Evolutionary conservation across 345 rosid genomes (phyloP).

Genomic region (Orychophragmus violaceus): DNA sequence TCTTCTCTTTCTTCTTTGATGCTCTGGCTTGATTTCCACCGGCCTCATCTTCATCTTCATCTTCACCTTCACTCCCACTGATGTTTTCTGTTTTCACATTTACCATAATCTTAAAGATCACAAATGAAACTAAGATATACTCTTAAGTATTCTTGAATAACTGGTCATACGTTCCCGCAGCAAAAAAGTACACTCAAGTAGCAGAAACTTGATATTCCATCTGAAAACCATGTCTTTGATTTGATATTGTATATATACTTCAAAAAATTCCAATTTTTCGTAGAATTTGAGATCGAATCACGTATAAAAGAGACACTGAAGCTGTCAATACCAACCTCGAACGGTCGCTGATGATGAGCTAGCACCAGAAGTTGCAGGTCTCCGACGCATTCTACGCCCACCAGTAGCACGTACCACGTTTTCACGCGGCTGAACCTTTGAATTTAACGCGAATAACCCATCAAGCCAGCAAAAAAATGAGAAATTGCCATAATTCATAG

Average conservation of each 20-base stretch:
- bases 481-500: too few species aligned
- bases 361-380: slow-evolving; percentile 78
- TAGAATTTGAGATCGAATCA: background rate
- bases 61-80: slow-evolving; percentile 87
- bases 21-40: slow-evolving; percentile 59
- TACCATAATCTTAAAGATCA: background rate
- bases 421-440: slow-evolving; percentile 55
- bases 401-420: slow-evolving; percentile 54
- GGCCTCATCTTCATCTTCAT: slow-evolving; percentile 53
- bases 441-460: background rate
- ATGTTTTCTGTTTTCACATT: slow-evolving; percentile 44
- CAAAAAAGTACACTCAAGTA: too few species aligned
- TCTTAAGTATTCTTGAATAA: background rate
- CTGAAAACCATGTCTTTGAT: background rate
- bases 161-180: too few species aligned
- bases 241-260: background rate
- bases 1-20: slow-evolving; percentile 78
- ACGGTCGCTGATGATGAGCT: slow-evolving; percentile 68
- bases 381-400: slow-evolving; percentile 83
- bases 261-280: too few species aligned
- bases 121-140: background rate
- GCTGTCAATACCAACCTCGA: slow-evolving; percentile 44
- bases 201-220: background rate
- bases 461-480: too few species aligned
- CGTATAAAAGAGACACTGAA: background rate